Percentiles rank a stretch among this genome's conserved stretches.
phyloP scores from a whole-genome alignment of 768 basidiomycete genomes.

The Termitomyces sp. region DNA sequence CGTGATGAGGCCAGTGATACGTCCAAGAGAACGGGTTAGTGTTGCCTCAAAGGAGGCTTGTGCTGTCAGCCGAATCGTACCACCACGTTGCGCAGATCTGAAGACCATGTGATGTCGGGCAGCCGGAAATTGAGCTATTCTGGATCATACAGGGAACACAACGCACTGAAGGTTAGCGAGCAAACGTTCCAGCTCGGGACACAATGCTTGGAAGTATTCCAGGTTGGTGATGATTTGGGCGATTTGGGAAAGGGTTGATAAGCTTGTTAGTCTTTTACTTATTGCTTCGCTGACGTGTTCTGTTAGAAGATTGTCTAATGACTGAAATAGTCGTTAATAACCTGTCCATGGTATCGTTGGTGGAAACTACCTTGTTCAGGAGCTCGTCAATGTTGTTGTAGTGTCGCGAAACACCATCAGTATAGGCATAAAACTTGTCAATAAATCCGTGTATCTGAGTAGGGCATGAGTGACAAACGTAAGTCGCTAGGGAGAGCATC shows the following conservation, averaged over 20 bases:
- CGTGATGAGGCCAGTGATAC: constrained; percentile 78
- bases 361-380: constrained; percentile 64
- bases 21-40: constrained; percentile 60
- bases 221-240: constrained; percentile 91
- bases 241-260: constrained; percentile 82
- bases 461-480: not conserved
- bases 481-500: not conserved
- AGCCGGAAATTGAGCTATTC: not conserved
- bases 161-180: constrained; percentile 73
- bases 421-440: constrained; percentile 93
- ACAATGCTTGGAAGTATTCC: constrained; percentile 86
- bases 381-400: constrained; percentile 90
- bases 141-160: constrained; percentile 7
- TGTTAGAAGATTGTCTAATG: constrained; percentile 78
- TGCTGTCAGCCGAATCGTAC: constrained; percentile 66
- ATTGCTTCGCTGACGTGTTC: constrained; percentile 74
- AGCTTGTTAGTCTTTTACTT: constrained; percentile 62
- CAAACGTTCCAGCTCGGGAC: constrained; percentile 77
- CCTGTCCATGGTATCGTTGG: not conserved
- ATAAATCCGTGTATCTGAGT: constrained; percentile 48
- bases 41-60: constrained; percentile 63
- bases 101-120: not conserved
- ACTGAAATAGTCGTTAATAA: constrained; percentile 37
- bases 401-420: constrained; percentile 90
- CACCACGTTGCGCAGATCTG: constrained; percentile 81